Evolutionary conservation across 306 rosid species (phyloP), one percentile per base, ranked within the genome.

Genomic region (Oxytropis ochrocephala): DNA sequence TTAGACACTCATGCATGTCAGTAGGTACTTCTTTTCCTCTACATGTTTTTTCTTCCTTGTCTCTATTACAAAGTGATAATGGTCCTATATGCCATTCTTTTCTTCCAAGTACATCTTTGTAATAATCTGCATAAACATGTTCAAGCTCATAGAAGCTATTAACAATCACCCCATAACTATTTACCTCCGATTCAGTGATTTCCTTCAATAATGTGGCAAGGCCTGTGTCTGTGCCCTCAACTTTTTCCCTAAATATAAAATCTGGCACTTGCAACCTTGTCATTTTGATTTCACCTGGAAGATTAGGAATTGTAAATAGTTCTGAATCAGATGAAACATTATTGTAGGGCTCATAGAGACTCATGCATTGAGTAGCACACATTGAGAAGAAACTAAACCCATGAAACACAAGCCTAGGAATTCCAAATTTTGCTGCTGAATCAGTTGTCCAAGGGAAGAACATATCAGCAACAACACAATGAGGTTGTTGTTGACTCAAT

Each of bases 61-160:
- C 47, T 2, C 3, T 72, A 3, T 46, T 71, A 27, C 67, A 81
- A 12, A 74, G 78, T 0, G 79, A 79, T 1, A 81, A 8, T 0
- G 84, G 86, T 21, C 90, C 90, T 2, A 88, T 48, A 38, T 33
- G 74, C 95, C 88, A 88, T 18, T 76, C 69, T 55, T 69, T 88
- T 27, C 69, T 46, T 13, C 69, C 74, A 7, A 75, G 11, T 5
- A 4, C 24, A 0, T 67, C 35, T 17, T 21, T 10, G 4, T 35
- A 67, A 35, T 30, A 24, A 74, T 74, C 71, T 51, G 54, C 70
- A 61, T 73, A 73, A 4, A 1, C 70, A 4, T 49, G 11, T 12
- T 73, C 77, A 2, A 73, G 54, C 1, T 73, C 77, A 24, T 50
- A 50, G 41, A 73, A 50, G 60, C 70, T 61, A 1, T 87, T 87